Percentiles rank a stretch among this genome's conserved stretches.
Conservation (phyloP, 2,329 filamentous ascomycete genomes). For the Colletotrichum australisinense region DNA sequence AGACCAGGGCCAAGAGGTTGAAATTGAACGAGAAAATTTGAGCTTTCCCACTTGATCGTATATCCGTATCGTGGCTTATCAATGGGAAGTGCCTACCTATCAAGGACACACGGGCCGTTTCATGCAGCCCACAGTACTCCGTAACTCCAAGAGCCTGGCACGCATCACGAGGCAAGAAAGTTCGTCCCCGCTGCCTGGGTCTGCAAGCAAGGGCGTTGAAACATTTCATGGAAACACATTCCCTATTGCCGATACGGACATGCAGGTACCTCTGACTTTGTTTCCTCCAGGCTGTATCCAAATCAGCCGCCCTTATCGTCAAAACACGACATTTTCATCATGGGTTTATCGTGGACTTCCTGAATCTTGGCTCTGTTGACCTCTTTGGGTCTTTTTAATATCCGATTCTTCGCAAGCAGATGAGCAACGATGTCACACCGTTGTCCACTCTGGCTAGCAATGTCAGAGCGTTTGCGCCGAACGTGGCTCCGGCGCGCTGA, state of each 20-base stretch:
- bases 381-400: slow-evolving; percentile 1
- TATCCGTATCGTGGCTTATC: slow-evolving; percentile 8
- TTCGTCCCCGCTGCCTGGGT: slow-evolving; percentile 26
- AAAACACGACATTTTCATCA: neutral
- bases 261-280: slow-evolving; percentile 13
- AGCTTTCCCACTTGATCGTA: neutral
- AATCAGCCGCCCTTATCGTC: slow-evolving; percentile 19
- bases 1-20: neutral
- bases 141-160: neutral
- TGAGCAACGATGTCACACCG: slow-evolving; percentile 21
- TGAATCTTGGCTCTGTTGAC: neutral
- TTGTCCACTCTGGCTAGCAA: slow-evolving; percentile 18
- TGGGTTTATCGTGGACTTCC: slow-evolving; percentile 5
- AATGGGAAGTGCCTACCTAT: slow-evolving; percentile 8
- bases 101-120: slow-evolving; percentile 23
- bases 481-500: slow-evolving; percentile 9
- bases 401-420: slow-evolving; percentile 18
- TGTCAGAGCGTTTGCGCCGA: slow-evolving; percentile 30
- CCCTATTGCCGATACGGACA: neutral
- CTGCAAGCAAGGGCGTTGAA: slow-evolving; percentile 26
- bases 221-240: slow-evolving; percentile 33
- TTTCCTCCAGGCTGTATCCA: neutral
- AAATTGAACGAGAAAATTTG: neutral
- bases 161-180: neutral
- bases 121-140: slow-evolving; percentile 30